phyloP scores from a whole-genome alignment of 1,284 basidiomycete species.

The Leccinum subrobustum region DNA sequence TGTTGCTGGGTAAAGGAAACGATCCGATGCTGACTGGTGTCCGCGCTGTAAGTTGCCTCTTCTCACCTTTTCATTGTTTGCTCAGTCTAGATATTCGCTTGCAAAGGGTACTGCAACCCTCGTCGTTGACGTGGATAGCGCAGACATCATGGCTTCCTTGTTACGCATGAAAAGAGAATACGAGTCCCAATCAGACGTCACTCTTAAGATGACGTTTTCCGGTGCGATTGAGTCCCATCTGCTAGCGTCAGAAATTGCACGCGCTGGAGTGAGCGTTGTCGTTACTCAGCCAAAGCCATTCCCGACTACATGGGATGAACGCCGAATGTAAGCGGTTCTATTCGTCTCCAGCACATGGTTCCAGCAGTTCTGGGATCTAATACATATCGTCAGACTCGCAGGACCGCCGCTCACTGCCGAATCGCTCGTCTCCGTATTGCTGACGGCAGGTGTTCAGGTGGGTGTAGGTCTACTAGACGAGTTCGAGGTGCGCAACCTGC shows the following conservation, averaged over 20 bases:
- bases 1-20: slow-evolving; percentile 53
- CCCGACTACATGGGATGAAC: slow-evolving; percentile 67
- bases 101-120: slow-evolving; percentile 52
- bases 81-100: background rate
- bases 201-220: slow-evolving; percentile 63
- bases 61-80: background rate
- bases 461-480: slow-evolving; percentile 65
- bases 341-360: background rate
- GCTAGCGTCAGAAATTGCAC: slow-evolving; percentile 72
- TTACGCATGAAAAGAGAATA: slow-evolving; percentile 73
- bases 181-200: slow-evolving; percentile 55
- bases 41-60: slow-evolving; percentile 45
- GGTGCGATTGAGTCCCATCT: slow-evolving; percentile 77
- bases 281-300: slow-evolving; percentile 54
- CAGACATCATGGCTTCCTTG: slow-evolving; percentile 78
- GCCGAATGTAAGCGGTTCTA: slow-evolving; percentile 50
- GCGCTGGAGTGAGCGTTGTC: slow-evolving; percentile 71
- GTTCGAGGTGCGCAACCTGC: slow-evolving; percentile 67
- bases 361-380: background rate
- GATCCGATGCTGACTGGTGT: slow-evolving; percentile 56
- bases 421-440: slow-evolving; percentile 59
- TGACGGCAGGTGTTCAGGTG: slow-evolving; percentile 66
- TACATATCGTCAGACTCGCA: slow-evolving; percentile 44
- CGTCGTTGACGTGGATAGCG: slow-evolving; percentile 68
- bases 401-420: slow-evolving; percentile 74